phyloP scores from a whole-genome alignment of 1,284 basidiomycete species.

The Lentinus polychrous region DNA sequence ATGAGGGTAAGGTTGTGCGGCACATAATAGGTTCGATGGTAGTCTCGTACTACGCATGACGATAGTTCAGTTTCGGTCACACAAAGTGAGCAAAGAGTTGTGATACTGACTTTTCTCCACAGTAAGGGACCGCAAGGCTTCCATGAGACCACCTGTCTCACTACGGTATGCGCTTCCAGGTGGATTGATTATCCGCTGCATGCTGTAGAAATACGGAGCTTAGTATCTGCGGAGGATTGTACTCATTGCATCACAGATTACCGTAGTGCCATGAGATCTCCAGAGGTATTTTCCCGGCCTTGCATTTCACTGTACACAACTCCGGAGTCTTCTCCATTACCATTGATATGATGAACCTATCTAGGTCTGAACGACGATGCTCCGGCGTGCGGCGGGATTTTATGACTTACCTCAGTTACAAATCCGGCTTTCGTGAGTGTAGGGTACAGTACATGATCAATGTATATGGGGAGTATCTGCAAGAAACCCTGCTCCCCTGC shows the following conservation, averaged over 20 bases:
- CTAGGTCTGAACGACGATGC: conserved; percentile 10
- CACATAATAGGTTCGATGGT: conserved; percentile 89
- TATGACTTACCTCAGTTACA: conserved; percentile 72
- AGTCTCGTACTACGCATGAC: conserved; percentile 65
- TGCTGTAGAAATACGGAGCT: conserved; percentile 34
- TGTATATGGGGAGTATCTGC: conserved; percentile 89
- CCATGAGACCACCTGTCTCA: conserved; percentile 96
- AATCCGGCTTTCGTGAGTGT: conserved; percentile 91
- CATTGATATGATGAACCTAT: conserved; percentile 89
- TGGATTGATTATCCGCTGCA: conserved; percentile 79
- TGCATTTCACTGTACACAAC: conserved; percentile 99
- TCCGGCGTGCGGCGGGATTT: background rate
- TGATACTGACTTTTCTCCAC: conserved; percentile 78
- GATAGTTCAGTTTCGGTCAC: conserved; percentile 12
- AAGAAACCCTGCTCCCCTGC: conserved; percentile 96
- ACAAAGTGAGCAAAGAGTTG: background rate
- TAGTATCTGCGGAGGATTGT: conserved; percentile 8
- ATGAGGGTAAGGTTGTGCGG: conserved; percentile 91
- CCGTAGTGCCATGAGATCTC: conserved; percentile 86
- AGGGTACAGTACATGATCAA: conserved; percentile 97
- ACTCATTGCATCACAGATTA: conserved; percentile 27
- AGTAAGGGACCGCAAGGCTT: conserved; percentile 79
- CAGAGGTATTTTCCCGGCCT: conserved; percentile 89
- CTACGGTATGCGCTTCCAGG: conserved; percentile 85
- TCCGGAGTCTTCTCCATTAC: conserved; percentile 86